Conservation (phyloP, 106 monocot species). For the Xerophyta viscosa region DNA sequence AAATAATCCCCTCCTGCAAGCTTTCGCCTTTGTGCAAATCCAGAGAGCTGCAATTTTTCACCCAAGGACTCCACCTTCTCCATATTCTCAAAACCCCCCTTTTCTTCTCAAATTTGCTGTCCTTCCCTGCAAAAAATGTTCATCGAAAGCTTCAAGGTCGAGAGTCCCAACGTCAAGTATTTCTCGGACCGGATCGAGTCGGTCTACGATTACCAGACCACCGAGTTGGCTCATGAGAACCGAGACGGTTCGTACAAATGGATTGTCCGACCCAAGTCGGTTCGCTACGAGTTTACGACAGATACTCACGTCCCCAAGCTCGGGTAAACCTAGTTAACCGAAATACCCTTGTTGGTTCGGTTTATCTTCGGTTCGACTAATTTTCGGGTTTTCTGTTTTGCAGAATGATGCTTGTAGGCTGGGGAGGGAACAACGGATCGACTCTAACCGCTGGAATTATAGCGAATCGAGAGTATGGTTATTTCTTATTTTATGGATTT, state of each 20-base stretch:
- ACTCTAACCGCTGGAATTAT: constrained; percentile 90
- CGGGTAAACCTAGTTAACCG: constrained; percentile 32
- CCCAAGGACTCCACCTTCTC: background rate
- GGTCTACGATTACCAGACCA: constrained; percentile 83
- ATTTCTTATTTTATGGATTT: no score
- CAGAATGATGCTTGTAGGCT: constrained; percentile 95
- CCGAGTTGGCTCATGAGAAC: constrained; percentile 84
- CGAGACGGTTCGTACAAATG: constrained; percentile 65
- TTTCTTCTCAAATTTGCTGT: background rate
- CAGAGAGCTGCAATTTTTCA: no score
- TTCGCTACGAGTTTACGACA: constrained; percentile 80
- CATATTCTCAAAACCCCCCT: no score
- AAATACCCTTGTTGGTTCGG: background rate
- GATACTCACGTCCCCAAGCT: constrained; percentile 69
- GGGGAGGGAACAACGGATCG: constrained; percentile 99
- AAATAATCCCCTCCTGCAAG: no score
- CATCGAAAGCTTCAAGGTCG: constrained; percentile 81
- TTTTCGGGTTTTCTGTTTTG: background rate
- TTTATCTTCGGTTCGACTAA: background rate
- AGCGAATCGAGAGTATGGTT: constrained; percentile 80
- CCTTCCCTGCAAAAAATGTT: constrained; percentile 44
- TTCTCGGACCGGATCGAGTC: constrained; percentile 58
- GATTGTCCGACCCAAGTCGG: constrained; percentile 81
- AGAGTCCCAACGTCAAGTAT: constrained; percentile 90
- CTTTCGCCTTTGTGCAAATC: no score